Conservation (phyloP, 139 green algal genomes). For the Micromonas commoda region DNA sequence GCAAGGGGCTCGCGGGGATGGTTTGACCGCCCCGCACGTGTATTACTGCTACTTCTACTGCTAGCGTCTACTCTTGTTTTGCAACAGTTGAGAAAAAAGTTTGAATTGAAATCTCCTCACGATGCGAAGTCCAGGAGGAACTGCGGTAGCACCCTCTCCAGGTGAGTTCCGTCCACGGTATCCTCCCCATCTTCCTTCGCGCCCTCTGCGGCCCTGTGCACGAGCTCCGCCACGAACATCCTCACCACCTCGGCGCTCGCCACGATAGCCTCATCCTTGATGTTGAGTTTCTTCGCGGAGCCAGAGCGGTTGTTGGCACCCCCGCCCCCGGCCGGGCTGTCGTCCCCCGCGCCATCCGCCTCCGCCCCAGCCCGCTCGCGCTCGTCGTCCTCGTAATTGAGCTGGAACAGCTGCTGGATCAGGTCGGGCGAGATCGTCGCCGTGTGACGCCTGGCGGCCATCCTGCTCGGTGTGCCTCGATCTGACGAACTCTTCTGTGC, state of each 20-base stretch:
- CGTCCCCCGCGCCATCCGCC: no score
- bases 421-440: neutral
- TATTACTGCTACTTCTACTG: no score
- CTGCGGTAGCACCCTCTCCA: constrained; percentile 16
- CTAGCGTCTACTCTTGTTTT: no score
- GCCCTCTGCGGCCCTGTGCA: neutral
- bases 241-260: neutral
- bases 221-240: neutral
- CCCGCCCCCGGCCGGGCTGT: neutral
- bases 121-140: constrained; percentile 9
- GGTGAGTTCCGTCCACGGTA: neutral
- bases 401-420: neutral
- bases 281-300: neutral
- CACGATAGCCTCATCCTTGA: neutral
- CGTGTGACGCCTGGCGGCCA: no score
- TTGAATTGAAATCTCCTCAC: no score
- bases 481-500: no score
- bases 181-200: neutral
- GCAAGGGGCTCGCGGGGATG: no score
- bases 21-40: no score
- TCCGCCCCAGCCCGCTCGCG: neutral
- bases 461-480: neutral
- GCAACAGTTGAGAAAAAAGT: no score
- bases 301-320: neutral
- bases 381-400: neutral